Evolutionary conservation across 768 basidiomycete species (phyloP), one percentile per base, ranked within the genome.

Genomic region (Termitomyces sp.): DNA sequence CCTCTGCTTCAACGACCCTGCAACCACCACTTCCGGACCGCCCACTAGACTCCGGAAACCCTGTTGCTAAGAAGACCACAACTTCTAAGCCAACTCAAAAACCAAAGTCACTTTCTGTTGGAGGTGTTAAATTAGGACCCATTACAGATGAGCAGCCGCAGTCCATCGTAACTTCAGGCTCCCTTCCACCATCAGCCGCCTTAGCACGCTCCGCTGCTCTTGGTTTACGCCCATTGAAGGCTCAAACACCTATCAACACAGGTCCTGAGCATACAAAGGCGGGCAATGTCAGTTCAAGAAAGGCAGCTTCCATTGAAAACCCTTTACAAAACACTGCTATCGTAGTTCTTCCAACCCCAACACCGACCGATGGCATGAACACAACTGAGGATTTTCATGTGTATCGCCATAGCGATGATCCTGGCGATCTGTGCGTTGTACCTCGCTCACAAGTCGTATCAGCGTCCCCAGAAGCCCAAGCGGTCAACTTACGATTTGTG

Each of bases 381-480:
- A 10, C 32, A 37, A 18, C 20, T 49, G 52, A 56, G 12, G 59
- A 64, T 24, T 47, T 67, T n/a, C 67, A 64, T 36, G 66, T 60
- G 13, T 49, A 68, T 36, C 63, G 64, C 33, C 66, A 57, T 26
- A 64, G 71, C 34, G 54, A 65, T 18, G 69, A 73, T 58, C 42
- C 56, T 8, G 72, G 71, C n/a, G 65, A 73, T 48, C 37, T 71
- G 27, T 63, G 53, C 37, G 58, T 72, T 4, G 51, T 69, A 4
- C 64, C 61, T 44, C 49, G 36, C 34, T 62, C 65, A 1, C 66
- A 63, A 30, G 32, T 66, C 8, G 26, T 53, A 14, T 56, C 61
- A 2, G 53, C 70, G 13, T 66, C 67, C 0, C 60, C 65, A n/a
- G 67, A 69, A 59, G 68, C 67, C 4, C 70, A 72, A 52, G 62